Evolutionary conservation across 768 basidiomycete genomes (phyloP).

Genomic region (Pholiota microspora): DNA sequence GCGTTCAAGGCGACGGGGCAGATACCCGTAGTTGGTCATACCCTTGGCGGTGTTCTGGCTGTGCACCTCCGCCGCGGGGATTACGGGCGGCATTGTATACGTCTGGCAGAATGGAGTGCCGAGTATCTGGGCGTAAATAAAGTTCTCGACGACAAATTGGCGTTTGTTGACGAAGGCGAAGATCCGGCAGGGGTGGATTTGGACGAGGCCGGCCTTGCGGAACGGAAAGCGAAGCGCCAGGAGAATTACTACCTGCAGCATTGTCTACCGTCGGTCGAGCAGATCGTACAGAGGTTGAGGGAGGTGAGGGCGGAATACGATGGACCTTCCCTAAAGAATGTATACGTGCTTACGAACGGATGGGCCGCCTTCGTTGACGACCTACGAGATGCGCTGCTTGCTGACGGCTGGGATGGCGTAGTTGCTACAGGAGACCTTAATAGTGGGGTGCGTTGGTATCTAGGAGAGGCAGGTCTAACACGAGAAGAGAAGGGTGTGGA

Average conservation of each 20-base stretch:
- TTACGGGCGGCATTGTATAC: constrained; percentile 51
- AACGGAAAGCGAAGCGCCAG: not conserved
- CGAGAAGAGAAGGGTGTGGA: constrained; percentile 44
- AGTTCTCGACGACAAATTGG: constrained; percentile 25
- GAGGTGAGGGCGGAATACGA: constrained; percentile 31
- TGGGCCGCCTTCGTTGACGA: constrained; percentile 40
- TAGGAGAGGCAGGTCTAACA: constrained; percentile 30
- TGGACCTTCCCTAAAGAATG: constrained; percentile 16
- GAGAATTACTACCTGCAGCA: constrained; percentile 36
- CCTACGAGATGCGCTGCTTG: constrained; percentile 33
- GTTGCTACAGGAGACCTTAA: constrained; percentile 36
- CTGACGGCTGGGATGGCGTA: constrained; percentile 52
- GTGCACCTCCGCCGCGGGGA: constrained; percentile 59
- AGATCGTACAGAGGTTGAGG: constrained; percentile 39
- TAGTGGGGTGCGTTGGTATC: constrained; percentile 9
- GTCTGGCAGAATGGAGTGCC: constrained; percentile 42
- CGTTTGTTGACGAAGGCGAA: not conserved
- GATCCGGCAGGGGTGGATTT: not conserved
- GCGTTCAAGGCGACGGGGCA: constrained; percentile 33
- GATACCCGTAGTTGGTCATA: no score
- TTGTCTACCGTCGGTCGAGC: constrained; percentile 40
- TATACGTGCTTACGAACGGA: constrained; percentile 53
- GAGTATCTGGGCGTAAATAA: constrained; percentile 52
- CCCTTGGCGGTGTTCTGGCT: constrained; percentile 44
- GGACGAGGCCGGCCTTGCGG: constrained; percentile 13